Percentiles rank a stretch among this genome's conserved stretches.
Evolutionary conservation across 106 monocot genomes (phyloP).

Genomic region (Allium sativum): DNA sequence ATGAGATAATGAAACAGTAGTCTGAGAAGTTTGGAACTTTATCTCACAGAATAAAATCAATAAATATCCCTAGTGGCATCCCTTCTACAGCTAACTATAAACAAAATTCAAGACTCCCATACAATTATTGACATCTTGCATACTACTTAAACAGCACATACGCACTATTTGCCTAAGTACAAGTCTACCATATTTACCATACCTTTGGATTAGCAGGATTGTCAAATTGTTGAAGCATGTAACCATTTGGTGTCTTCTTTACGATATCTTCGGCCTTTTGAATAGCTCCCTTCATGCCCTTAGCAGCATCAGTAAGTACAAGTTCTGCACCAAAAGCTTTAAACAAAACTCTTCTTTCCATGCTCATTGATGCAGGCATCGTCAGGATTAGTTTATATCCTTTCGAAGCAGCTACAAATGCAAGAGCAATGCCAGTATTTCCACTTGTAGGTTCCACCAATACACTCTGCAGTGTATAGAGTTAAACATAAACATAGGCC

Average conservation of each 20-base stretch:
- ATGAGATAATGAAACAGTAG: background rate
- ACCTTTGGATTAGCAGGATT: slow-evolving; percentile 97
- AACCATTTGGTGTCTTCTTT: slow-evolving; percentile 72
- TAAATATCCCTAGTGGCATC: too few species aligned
- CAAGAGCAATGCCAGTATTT: slow-evolving; percentile 95
- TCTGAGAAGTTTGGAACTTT: too few species aligned
- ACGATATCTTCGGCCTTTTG: slow-evolving; percentile 87
- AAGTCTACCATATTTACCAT: background rate
- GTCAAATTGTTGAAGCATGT: slow-evolving; percentile 98
- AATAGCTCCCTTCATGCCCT: slow-evolving; percentile 97
- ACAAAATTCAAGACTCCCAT: too few species aligned
- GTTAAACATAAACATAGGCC: background rate
- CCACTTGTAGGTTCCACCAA: slow-evolving; percentile 96
- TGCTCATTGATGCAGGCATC: slow-evolving; percentile 99
- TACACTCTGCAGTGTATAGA: slow-evolving; percentile 38
- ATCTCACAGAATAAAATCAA: too few species aligned
- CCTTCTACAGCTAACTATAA: too few species aligned
- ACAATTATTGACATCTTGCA: background rate
- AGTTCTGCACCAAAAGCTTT: slow-evolving; percentile 98
- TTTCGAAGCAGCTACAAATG: slow-evolving; percentile 94
- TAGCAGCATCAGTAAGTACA: slow-evolving; percentile 83
- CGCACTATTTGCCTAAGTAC: too few species aligned
- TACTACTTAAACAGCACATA: too few species aligned
- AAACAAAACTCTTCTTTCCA: slow-evolving; percentile 81
- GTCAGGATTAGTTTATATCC: slow-evolving; percentile 92